Conservation (phyloP, 2,329 filamentous ascomycete genomes). For the Westerdykella aurantiaca region DNA sequence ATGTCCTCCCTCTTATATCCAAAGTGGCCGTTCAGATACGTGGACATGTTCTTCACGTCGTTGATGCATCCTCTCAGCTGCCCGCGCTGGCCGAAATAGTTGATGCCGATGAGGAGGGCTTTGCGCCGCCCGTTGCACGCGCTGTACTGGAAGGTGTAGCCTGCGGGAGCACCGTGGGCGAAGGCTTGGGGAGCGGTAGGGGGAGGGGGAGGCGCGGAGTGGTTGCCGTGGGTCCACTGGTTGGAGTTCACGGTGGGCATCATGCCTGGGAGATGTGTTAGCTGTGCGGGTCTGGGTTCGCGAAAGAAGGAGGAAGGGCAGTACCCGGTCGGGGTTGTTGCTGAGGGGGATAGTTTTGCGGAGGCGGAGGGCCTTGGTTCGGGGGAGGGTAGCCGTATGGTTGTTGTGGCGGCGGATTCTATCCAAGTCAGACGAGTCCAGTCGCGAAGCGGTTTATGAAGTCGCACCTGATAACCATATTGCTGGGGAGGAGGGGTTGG, state of each 20-base stretch:
- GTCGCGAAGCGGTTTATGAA: constrained; percentile 1
- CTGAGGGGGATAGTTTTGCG: constrained; percentile 11
- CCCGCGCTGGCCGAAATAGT: constrained; percentile 89
- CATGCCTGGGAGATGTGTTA: constrained; percentile 42
- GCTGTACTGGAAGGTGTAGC: constrained; percentile 85
- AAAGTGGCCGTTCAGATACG: constrained; percentile 81
- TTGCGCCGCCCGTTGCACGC: constrained; percentile 84
- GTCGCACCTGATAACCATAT: constrained; percentile 36
- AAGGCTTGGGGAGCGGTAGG: constrained; percentile 50
- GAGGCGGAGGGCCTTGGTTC: constrained; percentile 14
- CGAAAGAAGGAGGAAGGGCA: neutral
- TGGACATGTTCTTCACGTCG: constrained; percentile 95
- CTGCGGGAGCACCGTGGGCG: constrained; percentile 67
- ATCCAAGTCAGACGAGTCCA: constrained; percentile 12
- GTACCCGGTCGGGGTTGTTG: constrained; percentile 18
- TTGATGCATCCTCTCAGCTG: constrained; percentile 94
- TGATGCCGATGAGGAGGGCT: constrained; percentile 88
- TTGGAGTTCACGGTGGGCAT: constrained; percentile 44
- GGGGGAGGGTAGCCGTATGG: constrained; percentile 25
- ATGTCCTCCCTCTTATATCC: constrained; percentile 94
- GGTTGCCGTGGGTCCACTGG: constrained; percentile 48
- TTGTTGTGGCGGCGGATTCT: constrained; percentile 31
- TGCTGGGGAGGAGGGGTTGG: constrained; percentile 40
- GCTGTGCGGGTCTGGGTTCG: constrained; percentile 4
- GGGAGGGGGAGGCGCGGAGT: constrained; percentile 58